Evolutionary conservation across 2,329 filamentous ascomycete species (phyloP).

Genomic region (Sordariomycetes sp.): DNA sequence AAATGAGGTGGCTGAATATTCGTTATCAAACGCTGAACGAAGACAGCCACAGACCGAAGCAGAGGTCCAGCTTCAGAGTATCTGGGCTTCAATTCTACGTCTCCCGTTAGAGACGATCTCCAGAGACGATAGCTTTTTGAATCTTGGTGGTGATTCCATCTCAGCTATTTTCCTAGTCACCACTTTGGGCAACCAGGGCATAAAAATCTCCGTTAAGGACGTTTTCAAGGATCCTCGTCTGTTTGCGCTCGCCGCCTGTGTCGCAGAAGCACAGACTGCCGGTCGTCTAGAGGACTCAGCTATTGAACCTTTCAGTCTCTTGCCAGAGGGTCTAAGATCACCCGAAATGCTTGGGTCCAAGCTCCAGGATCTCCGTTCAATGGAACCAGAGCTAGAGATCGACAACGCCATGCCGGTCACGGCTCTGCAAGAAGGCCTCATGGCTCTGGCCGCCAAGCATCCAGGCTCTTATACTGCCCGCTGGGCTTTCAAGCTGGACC

Average conservation of each 20-base stretch:
- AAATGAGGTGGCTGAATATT: too few relatives aligned
- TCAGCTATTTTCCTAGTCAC: conserved; percentile 7
- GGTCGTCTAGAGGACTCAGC: not conserved
- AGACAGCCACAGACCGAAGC: conserved; percentile 1
- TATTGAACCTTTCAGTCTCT: not conserved
- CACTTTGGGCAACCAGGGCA: conserved; percentile 6
- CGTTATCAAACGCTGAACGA: too few relatives aligned
- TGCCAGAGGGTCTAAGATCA: not conserved
- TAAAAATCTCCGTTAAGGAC: conserved; percentile 2
- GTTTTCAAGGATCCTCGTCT: conserved; percentile 3
- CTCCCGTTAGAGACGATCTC: conserved; percentile 3
- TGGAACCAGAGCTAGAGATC: conserved; percentile 5
- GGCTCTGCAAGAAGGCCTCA: conserved; percentile 26
- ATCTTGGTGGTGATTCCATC: conserved; percentile 16
- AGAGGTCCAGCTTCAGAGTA: not conserved
- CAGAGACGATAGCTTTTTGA: conserved; percentile 7
- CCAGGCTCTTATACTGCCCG: conserved; percentile 9
- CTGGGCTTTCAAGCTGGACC: conserved; percentile 1
- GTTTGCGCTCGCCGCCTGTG: not conserved
- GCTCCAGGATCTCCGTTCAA: not conserved
- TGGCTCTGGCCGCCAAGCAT: conserved; percentile 15
- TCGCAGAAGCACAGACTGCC: not conserved
- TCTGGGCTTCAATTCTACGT: conserved; percentile 4
- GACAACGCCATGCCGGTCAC: conserved; percentile 27
- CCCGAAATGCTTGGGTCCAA: not conserved